A percentile compares a stretch with the other conserved stretches of the same genome.
These are phyloP conservation scores for Chrysosphaeria jannelii DNA, from an alignment of 2,329 filamentous ascomycete species.

Conservation along the genomic window DNA sequence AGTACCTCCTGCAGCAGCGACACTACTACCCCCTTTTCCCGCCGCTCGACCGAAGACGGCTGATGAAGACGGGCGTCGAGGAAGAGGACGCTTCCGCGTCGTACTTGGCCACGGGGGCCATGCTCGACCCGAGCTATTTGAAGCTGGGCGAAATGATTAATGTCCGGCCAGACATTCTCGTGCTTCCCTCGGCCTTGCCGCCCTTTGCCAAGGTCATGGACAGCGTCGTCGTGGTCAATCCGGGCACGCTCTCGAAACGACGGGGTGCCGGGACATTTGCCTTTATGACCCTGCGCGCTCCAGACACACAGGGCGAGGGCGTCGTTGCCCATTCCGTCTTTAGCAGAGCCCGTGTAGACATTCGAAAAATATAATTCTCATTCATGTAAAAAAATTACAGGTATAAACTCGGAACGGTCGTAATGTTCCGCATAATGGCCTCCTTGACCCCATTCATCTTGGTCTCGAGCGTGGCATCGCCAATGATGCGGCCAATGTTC, in stretches of 20 bases:
- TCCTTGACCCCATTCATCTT: conserved; percentile 98
- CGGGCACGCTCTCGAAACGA: conserved; percentile 61
- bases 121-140: conserved; percentile 56
- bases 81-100: conserved; percentile 25
- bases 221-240: conserved; percentile 71
- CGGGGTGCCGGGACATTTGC: conserved; percentile 66
- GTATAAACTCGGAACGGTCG: conserved; percentile 64
- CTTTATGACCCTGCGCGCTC: conserved; percentile 43
- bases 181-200: conserved; percentile 55
- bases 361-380: no score
- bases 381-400: conserved; percentile 29
- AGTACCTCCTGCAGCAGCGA: conserved; percentile 61
- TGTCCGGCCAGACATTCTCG: conserved; percentile 55
- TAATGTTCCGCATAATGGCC: conserved; percentile 89
- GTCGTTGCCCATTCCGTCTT: no score
- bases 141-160: conserved; percentile 79
- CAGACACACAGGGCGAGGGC: no score
- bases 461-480: conserved; percentile 68
- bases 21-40: conserved; percentile 83
- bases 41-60: conserved; percentile 33
- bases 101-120: conserved; percentile 36
- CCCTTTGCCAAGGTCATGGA: conserved; percentile 83
- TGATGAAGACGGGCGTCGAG: conserved; percentile 32
- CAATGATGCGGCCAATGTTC: conserved; percentile 83
- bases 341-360: no score